Conservation (phyloP, 768 basidiomycete genomes). For the Cystofilobasidium capitatum region DNA sequence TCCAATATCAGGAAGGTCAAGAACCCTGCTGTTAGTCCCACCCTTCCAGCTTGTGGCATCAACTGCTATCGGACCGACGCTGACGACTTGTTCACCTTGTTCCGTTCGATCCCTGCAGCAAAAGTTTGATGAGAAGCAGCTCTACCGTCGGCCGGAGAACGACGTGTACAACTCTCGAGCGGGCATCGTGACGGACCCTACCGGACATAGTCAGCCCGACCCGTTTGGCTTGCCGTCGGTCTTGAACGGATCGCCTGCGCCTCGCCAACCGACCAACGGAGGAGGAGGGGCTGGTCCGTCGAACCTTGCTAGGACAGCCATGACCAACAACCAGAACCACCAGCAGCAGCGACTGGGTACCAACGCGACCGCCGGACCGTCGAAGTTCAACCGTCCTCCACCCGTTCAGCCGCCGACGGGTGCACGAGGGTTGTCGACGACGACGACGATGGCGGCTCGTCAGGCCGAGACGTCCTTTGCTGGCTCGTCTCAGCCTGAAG, state of each 20-base stretch:
- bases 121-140: constrained; percentile 29
- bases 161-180: constrained; percentile 23
- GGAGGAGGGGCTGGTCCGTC: neutral
- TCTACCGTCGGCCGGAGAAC: constrained; percentile 27
- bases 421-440: neutral
- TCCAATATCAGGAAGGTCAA: constrained; percentile 80
- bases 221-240: neutral
- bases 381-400: neutral
- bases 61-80: neutral
- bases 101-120: constrained; percentile 20
- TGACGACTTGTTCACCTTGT: neutral
- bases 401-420: neutral
- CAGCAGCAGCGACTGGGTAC: neutral
- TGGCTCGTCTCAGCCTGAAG: neutral
- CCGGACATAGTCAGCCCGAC: neutral
- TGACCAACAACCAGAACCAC: constrained; percentile 14
- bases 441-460: neutral
- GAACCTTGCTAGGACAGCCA: constrained; percentile 12
- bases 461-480: neutral
- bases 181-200: constrained; percentile 18
- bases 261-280: neutral
- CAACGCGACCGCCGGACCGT: neutral
- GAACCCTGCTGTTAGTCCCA: constrained; percentile 58
- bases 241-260: neutral
- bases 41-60: too few species aligned